Conservation (phyloP, 78 protist species). For the Pelomyxa schiedti region DNA sequence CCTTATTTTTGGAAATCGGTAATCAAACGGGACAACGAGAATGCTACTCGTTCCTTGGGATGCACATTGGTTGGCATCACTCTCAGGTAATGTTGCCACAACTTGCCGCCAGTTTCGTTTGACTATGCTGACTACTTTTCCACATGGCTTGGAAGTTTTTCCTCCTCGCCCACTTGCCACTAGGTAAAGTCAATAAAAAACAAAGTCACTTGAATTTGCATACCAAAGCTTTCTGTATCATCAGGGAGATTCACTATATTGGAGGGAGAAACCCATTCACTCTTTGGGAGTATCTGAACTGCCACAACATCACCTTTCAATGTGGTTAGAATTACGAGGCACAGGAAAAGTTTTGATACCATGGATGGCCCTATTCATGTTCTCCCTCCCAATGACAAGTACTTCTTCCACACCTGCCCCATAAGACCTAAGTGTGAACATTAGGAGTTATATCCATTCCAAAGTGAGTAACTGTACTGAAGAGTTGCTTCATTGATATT, state of each 20-base stretch:
- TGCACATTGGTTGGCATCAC: neutral
- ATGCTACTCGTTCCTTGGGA: neutral
- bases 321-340: neutral
- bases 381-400: neutral
- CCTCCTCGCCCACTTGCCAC: neutral
- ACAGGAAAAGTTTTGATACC: neutral
- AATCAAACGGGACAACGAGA: constrained; percentile 38
- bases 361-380: neutral
- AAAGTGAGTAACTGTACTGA: no score
- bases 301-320: neutral
- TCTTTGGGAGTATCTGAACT: neutral
- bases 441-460: no score
- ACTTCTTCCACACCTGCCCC: neutral
- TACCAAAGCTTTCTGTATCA: neutral
- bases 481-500: neutral
- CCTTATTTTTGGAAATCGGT: constrained; percentile 39
- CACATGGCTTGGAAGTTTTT: neutral
- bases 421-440: no score
- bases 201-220: no score
- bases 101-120: constrained; percentile 49
- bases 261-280: neutral
- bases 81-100: constrained; percentile 27
- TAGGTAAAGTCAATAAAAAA: no score
- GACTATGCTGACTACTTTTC: constrained; percentile 27
- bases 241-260: neutral